phyloP scores from a whole-genome alignment of 257 asterid genomes.

The Fraxinus cuspidata region DNA sequence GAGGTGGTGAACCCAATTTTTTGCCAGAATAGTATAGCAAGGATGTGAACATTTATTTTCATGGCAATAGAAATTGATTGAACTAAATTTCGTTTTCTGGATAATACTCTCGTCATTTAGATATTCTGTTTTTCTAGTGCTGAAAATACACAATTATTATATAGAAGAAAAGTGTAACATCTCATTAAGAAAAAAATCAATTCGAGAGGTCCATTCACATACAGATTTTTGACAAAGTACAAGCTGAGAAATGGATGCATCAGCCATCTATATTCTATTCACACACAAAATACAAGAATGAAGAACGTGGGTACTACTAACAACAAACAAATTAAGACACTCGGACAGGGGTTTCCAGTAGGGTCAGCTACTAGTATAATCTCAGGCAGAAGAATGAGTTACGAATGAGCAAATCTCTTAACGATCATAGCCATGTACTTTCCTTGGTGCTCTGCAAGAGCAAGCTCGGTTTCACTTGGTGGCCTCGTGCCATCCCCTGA shows the following conservation, averaged over 20 bases:
- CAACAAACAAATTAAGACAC: neutral
- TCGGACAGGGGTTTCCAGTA: neutral
- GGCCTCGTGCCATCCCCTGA: conserved; percentile 60
- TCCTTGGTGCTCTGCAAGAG: conserved; percentile 64
- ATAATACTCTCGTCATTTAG: no score
- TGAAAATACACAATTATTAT: neutral
- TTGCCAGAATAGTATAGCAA: neutral
- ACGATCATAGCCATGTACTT: conserved; percentile 57
- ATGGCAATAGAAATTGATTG: neutral
- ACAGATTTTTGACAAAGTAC: neutral
- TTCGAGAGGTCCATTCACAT: neutral
- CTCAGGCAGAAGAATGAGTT: conserved; percentile 10
- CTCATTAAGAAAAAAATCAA: neutral
- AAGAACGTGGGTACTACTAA: neutral
- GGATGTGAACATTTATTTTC: neutral
- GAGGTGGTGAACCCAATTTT: conserved; percentile 21
- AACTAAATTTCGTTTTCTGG: neutral
- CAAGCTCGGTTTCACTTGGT: conserved; percentile 46
- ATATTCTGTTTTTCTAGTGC: neutral
- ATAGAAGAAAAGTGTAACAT: neutral
- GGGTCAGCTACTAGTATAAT: neutral
- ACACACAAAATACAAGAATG: neutral
- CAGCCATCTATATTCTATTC: neutral
- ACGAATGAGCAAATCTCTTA: conserved; percentile 33
- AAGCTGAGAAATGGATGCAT: neutral